Base-by-base conservation (phyloP, 2,329 filamentous ascomycete species). In the Venturia effusa region DNA sequence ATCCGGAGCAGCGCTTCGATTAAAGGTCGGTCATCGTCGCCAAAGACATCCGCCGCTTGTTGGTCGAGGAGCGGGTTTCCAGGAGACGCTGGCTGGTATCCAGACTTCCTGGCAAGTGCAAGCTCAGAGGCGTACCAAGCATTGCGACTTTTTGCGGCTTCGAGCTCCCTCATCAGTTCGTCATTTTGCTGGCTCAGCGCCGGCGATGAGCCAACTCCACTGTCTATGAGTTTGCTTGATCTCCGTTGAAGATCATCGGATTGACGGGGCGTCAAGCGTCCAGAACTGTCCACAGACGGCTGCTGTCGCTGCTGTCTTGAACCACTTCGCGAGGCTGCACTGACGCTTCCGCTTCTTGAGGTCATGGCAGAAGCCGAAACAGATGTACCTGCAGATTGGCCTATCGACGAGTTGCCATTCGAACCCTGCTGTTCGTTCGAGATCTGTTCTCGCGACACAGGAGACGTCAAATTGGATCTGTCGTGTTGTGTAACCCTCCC, bases 41-140 rank as follows among this genome's bases (percentile, higher is more conserved):
- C 88, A 71, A 99, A 92, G 0, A 87, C 86, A 68, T 96, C 91
- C 2, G 87, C 82, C 0, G 83, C 82, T 66, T 88, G 86, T 68
- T 88, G 86, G 67, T 97, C 93, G 30, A 96, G 79, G 0, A 86
- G 81, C 17, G 90, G 86, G 70, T 84, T 89, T n/a, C 54, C 55
- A 30, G 55, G 57, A 37, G 65, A 55, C 67, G 84, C 91, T 19
- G 90, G 84, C 7, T 85, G 82, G 71, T 97, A 99, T 5, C 94
- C 94, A 48, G 90, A 85, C 75, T 96, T 96, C 61, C 89, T 86
- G 7, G 94, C 95, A 67, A 99, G 80, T 65, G 96, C 91, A 57
- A 99, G 80, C 75, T 99, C 94, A 0, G 93, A 97, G 8, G 92
- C 91, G 74, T 96, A 97, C 94, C 94, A 99, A 0, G 93, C 93